Base-by-base conservation (phyloP, 495 filamentous ascomycete species). In the Chaetomidium leptoderma region DNA sequence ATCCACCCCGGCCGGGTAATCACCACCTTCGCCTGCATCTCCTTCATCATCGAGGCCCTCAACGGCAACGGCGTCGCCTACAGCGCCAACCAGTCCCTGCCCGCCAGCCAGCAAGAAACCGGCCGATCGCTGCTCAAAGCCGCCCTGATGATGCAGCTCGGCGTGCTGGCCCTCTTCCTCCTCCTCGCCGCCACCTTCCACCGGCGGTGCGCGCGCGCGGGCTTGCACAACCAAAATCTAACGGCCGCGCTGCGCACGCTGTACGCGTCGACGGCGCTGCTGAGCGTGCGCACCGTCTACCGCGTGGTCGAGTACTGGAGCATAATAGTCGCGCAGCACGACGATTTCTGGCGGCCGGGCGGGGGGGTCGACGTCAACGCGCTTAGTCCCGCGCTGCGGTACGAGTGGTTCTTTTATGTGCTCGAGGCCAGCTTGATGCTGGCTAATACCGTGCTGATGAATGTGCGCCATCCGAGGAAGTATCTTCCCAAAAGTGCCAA, bases 1-100 rank as follows among this genome's bases (percentile, higher is more conserved):
- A 84, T 92, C 53, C 86, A 92, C 66, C 89, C 88, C 0, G 87
- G 86, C 3, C 83, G 87, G 2, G 87, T 91, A 19, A 75, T 88
- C 54, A 84, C 83, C 5, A 89, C 87, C n/a, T 92, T 93, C 64
- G 70, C 83, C 44, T 82, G 79, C 29, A 67, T 92, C 45, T 84
- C 85, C 6, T 63, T 68, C 9, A 64, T 83, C 1, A 79, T 91
- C 57, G 89, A 90, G 69, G 69, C 70, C 16, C 72, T 92, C 21
- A 91, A 85, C 57, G 87, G 76, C 7, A 81, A 83, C 55, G 89
- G 88, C n/a, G 88, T 83, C 0, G 70, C 81, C 23, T 73, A 78
- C 39, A 70, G 81, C n/a, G 77, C 82, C 19, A 87, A 85, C 62
- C 66, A 51, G n/a, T 63, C 65, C n/a, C 72, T 79, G 8, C 63